phyloP scores from a whole-genome alignment of 2,329 filamentous ascomycete genomes.

The Aspergillus sojae region DNA sequence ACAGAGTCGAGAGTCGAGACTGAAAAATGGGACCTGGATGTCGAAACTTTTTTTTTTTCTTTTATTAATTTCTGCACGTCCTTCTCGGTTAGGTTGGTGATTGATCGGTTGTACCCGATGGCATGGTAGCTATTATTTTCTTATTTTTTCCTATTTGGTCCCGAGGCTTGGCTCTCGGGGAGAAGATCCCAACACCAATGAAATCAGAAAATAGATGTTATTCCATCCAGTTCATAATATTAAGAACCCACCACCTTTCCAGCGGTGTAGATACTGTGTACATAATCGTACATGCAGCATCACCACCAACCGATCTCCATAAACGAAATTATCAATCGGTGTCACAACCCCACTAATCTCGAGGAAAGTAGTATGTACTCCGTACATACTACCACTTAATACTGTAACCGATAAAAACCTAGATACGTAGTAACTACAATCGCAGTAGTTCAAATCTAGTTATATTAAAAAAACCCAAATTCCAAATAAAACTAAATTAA shows the following conservation, averaged over 20 bases:
- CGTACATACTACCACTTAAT: too few species aligned
- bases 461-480: neutral
- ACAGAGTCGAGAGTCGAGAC: neutral
- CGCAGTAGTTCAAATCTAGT: neutral
- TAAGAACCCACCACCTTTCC: neutral
- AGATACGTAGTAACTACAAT: neutral
- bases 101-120: slow-evolving; percentile 15
- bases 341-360: neutral
- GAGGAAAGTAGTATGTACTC: neutral
- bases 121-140: slow-evolving; percentile 8
- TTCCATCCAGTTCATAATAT: too few species aligned
- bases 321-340: neutral
- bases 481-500: neutral
- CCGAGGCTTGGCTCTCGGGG: neutral
- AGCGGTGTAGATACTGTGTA: neutral
- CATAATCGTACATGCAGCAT: neutral
- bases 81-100: slow-evolving; percentile 6
- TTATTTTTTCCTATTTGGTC: neutral
- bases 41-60: neutral
- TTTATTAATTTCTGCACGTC: neutral
- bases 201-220: neutral
- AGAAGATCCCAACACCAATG: neutral
- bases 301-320: neutral
- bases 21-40: neutral
- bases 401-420: neutral